A percentile compares a stretch with the other conserved stretches of the same genome.
phyloP scores from a whole-genome alignment of 345 rosid species.

The Mallotus nudiflorus region DNA sequence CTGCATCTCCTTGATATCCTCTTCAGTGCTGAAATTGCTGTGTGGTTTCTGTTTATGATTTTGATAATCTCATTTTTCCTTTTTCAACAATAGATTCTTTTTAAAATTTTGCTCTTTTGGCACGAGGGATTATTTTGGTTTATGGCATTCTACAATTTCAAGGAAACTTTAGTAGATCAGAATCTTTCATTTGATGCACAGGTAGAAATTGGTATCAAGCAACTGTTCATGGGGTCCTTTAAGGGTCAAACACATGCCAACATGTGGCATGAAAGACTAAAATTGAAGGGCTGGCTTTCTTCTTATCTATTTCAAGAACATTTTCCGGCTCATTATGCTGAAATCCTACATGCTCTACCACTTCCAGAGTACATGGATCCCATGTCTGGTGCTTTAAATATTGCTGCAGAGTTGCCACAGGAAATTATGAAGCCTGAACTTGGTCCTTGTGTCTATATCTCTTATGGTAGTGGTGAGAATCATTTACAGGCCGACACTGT shows the following conservation, averaged over 20 bases:
- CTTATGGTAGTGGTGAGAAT: slow-evolving; percentile 73
- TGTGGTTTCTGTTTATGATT: neutral
- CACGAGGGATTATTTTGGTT: neutral
- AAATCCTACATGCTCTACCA: slow-evolving; percentile 64
- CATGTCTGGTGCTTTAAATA: slow-evolving; percentile 58
- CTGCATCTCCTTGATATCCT: neutral
- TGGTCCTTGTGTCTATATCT: slow-evolving; percentile 79
- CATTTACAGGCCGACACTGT: slow-evolving; percentile 49
- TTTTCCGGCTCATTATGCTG: slow-evolving; percentile 75
- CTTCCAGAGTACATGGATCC: slow-evolving; percentile 89
- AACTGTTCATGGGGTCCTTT: slow-evolving; percentile 69
- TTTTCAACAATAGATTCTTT: neutral
- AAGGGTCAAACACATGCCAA: slow-evolving; percentile 57
- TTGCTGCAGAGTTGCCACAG: slow-evolving; percentile 63
- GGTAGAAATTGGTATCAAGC: slow-evolving; percentile 84
- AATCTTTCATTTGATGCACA: slow-evolving; percentile 35
- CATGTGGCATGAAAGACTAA: slow-evolving; percentile 69
- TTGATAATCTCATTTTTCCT: neutral
- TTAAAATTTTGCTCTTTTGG: neutral
- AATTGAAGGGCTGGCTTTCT: slow-evolving; percentile 90
- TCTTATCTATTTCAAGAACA: slow-evolving; percentile 73
- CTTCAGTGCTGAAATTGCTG: neutral
- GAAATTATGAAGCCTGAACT: slow-evolving; percentile 50
- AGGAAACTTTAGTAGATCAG: neutral
- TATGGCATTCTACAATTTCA: neutral